A percentile compares a stretch with the other conserved stretches of the same genome.
These are phyloP conservation scores for Glycine soja DNA, from an alignment of 306 rosid genomes.

Conservation along the genomic window DNA sequence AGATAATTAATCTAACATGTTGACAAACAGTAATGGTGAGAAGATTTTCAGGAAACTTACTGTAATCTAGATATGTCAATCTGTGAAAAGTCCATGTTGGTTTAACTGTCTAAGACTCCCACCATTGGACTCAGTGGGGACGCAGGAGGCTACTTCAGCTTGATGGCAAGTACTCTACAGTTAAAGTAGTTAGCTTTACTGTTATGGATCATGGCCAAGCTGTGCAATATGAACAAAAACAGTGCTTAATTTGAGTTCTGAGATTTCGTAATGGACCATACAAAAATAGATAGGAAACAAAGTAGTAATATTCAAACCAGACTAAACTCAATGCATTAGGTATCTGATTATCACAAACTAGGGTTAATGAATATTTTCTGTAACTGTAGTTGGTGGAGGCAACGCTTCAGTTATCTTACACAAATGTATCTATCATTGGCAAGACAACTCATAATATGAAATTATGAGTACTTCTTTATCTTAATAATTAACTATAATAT, in stretches of 20 bases:
- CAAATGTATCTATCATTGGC: neutral
- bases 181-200: slow-evolving; percentile 59
- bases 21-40: slow-evolving; percentile 1
- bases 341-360: slow-evolving; percentile 36
- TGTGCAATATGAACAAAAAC: slow-evolving; percentile 48
- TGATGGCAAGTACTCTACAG: slow-evolving; percentile 79
- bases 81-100: slow-evolving; percentile 62
- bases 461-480: neutral
- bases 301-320: too few relatives aligned
- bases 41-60: slow-evolving; percentile 49
- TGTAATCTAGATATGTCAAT: slow-evolving; percentile 33
- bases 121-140: slow-evolving; percentile 41
- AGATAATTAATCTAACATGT: neutral
- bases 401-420: too few relatives aligned
- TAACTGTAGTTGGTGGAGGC: too few relatives aligned
- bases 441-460: neutral
- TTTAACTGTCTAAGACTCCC: slow-evolving; percentile 52
- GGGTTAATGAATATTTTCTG: slow-evolving; percentile 17
- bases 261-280: neutral
- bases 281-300: slow-evolving; percentile 20
- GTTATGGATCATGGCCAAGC: slow-evolving; percentile 67
- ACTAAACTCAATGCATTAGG: slow-evolving; percentile 14
- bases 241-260: slow-evolving; percentile 44
- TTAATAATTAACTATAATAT: neutral
- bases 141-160: slow-evolving; percentile 50